A percentile compares a stretch with the other conserved stretches of the same genome.
phyloP scores from a whole-genome alignment of 257 asterid species.

The Solanum tarapatanum region DNA sequence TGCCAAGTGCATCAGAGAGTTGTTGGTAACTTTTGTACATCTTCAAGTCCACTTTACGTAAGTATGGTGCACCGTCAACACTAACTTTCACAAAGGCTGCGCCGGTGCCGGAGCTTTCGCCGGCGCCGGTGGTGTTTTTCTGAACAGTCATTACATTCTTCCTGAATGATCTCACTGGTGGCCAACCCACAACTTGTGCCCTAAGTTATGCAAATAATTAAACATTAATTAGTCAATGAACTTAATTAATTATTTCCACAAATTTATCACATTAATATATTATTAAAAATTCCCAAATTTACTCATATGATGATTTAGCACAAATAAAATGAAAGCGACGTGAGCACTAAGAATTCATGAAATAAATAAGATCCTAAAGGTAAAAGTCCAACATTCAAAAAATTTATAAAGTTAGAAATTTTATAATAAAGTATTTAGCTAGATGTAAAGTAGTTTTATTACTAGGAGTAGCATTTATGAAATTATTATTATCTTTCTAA shows the following conservation, averaged over 20 bases:
- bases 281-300: background rate
- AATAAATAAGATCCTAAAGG: background rate
- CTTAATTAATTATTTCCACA: background rate
- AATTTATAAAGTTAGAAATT: too few relatives aligned
- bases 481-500: background rate
- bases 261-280: background rate
- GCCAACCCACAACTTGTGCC: conserved; percentile 63
- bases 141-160: conserved; percentile 31
- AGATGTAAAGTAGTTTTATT: background rate
- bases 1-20: conserved; percentile 38
- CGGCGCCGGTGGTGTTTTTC: conserved; percentile 10
- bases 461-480: background rate
- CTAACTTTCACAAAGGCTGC: conserved; percentile 41
- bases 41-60: conserved; percentile 49
- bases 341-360: background rate
- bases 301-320: background rate
- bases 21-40: conserved; percentile 36
- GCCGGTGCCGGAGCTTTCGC: conserved; percentile 14
- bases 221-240: background rate
- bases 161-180: conserved; percentile 56
- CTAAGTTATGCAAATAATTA: conserved; percentile 2
- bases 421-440: background rate
- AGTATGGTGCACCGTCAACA: conserved; percentile 45
- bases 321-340: background rate
- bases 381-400: background rate